A percentile compares a stretch with the other conserved stretches of the same genome.
Conservation (phyloP, 2,329 filamentous ascomycete species). For the Penicillium sp. region DNA sequence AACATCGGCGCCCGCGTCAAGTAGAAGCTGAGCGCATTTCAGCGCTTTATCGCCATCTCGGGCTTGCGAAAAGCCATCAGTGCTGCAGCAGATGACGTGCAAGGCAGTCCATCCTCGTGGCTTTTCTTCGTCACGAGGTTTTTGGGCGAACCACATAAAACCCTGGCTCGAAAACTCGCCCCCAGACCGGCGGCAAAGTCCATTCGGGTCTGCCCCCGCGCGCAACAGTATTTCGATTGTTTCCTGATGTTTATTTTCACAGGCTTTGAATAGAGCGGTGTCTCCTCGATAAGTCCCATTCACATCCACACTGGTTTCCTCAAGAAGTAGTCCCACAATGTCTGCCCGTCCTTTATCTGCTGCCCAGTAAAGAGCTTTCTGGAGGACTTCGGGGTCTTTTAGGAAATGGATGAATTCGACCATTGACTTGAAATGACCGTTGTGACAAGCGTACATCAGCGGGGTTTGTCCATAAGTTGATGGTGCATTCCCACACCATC, state of each 20-base stretch:
- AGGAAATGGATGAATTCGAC: conserved; percentile 5
- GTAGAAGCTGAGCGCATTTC: conserved; percentile 1
- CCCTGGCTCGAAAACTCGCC: too few relatives aligned
- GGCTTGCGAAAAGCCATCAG: neutral
- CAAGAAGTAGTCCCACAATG: conserved; percentile 7
- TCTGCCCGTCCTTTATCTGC: conserved; percentile 1
- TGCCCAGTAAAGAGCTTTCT: conserved; percentile 4
- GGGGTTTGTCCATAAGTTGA: conserved; percentile 5
- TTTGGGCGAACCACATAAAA: neutral
- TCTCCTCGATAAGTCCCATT: neutral
- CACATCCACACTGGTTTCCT: conserved; percentile 1
- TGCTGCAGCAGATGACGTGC: conserved; percentile 1
- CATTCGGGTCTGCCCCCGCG: conserved; percentile 9
- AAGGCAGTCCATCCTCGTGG: conserved; percentile 4
- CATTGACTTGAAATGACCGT: conserved; percentile 4
- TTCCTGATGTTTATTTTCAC: neutral
- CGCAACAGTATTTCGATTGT: conserved; percentile 4
- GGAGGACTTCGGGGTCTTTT: neutral
- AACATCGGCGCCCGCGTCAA: conserved; percentile 10
- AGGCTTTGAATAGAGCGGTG: conserved; percentile 6
- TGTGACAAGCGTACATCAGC: conserved; percentile 9
- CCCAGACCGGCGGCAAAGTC: neutral
- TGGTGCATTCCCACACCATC: neutral
- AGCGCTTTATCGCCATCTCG: too few relatives aligned
- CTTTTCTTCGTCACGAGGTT: neutral